phyloP scores from a whole-genome alignment of 169 alveolate species.

The Plasmodium falciparum region DNA sequence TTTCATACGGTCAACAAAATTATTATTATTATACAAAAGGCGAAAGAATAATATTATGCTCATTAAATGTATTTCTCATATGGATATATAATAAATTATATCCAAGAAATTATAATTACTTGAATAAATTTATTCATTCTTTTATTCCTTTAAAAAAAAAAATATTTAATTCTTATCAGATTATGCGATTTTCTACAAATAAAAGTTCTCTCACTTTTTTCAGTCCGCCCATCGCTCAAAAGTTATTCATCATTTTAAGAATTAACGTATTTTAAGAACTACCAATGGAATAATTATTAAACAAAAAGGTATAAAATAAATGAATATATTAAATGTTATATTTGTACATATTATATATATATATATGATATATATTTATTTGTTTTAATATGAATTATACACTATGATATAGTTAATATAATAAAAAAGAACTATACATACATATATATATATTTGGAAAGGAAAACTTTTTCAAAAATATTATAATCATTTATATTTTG shows the following conservation, averaged over 20 bases:
- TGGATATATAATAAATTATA: neutral
- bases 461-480: too few relatives aligned
- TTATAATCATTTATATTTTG: too few relatives aligned
- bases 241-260: conserved; percentile 74
- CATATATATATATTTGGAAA: too few relatives aligned
- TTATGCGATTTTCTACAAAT: conserved; percentile 75
- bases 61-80: too few relatives aligned
- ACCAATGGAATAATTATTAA: too few relatives aligned
- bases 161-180: conserved; percentile 69
- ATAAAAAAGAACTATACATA: neutral
- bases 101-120: neutral
- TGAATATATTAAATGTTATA: neutral
- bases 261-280: conserved; percentile 2
- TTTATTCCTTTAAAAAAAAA: neutral
- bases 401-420: neutral
- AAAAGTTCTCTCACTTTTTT: conserved; percentile 41
- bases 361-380: conserved; percentile 3
- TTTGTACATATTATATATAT: neutral
- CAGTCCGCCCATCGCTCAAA: conserved; percentile 79
- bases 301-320: neutral
- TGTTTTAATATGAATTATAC: neutral
- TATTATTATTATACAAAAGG: too few relatives aligned
- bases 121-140: neutral
- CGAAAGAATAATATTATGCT: too few relatives aligned
- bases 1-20: too few relatives aligned